Conservation (phyloP, 768 basidiomycete species). For the Candolleomyces aberdarensis region DNA sequence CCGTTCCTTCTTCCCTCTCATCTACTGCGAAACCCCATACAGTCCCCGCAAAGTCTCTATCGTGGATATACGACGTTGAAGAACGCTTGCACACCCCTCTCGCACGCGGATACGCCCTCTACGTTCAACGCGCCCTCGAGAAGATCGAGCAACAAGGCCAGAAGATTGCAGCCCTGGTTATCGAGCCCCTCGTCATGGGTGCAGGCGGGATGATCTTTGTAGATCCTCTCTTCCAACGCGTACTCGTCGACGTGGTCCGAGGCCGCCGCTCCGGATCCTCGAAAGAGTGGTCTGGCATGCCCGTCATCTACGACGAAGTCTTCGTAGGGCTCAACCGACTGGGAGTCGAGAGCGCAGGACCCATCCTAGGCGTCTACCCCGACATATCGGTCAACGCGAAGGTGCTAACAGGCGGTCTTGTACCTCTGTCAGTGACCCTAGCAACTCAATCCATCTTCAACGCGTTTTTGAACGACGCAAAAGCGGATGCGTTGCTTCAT, state of each 20-base stretch:
- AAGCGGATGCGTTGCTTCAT: constrained; percentile 85
- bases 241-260: constrained; percentile 81
- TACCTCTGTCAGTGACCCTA: constrained; percentile 85
- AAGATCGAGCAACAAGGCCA: constrained; percentile 38
- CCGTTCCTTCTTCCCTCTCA: constrained; percentile 49
- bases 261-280: constrained; percentile 30
- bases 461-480: constrained; percentile 71
- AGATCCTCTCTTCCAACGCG: constrained; percentile 92
- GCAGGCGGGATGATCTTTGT: constrained; percentile 98
- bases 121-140: constrained; percentile 53
- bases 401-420: constrained; percentile 87
- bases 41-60: constrained; percentile 43
- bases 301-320: constrained; percentile 95
- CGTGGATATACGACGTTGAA: constrained; percentile 68
- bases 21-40: constrained; percentile 23
- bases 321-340: constrained; percentile 91
- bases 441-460: constrained; percentile 77
- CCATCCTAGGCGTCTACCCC: constrained; percentile 69
- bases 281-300: constrained; percentile 62
- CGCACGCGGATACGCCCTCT: constrained; percentile 57
- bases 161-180: constrained; percentile 69
- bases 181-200: constrained; percentile 93
- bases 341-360: constrained; percentile 61
- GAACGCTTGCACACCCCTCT: constrained; percentile 57
- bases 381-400: constrained; percentile 94